Percentiles rank a stretch among this genome's conserved stretches.
Evolutionary conservation across 2,329 filamentous ascomycete species (phyloP).

Genomic region (Sclerotinia glacialis): DNA sequence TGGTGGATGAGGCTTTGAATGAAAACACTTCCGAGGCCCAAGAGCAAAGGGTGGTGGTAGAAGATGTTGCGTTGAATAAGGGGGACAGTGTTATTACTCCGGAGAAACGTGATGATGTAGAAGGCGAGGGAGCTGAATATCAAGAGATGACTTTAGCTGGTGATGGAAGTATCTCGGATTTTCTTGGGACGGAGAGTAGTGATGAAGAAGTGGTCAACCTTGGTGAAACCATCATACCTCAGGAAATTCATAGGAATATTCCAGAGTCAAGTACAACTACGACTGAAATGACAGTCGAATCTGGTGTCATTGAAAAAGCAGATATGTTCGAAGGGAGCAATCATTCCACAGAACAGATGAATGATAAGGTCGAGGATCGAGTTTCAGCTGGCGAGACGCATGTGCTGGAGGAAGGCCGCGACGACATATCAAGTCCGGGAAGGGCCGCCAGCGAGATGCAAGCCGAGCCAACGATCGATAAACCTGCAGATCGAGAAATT

Average conservation of each 20-base stretch:
- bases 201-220: neutral
- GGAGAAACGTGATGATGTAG: neutral
- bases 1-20: neutral
- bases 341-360: neutral
- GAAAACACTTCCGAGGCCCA: neutral
- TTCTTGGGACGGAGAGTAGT: neutral
- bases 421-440: neutral
- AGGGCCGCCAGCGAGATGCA: neutral
- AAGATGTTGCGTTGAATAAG: neutral
- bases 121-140: neutral
- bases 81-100: neutral
- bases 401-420: neutral
- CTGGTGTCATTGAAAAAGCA: neutral
- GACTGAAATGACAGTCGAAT: neutral
- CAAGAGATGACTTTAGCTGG: neutral
- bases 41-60: neutral
- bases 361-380: neutral
- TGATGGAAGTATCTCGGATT: neutral
- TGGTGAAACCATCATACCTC: neutral
- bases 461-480: neutral
- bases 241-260: neutral
- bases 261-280: neutral
- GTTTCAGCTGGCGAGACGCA: neutral
- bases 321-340: neutral
- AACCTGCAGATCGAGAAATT: neutral